These are phyloP conservation scores for Rugosomyces carneus DNA, from an alignment of 1,284 basidiomycete genomes.

Conservation along the genomic window DNA sequence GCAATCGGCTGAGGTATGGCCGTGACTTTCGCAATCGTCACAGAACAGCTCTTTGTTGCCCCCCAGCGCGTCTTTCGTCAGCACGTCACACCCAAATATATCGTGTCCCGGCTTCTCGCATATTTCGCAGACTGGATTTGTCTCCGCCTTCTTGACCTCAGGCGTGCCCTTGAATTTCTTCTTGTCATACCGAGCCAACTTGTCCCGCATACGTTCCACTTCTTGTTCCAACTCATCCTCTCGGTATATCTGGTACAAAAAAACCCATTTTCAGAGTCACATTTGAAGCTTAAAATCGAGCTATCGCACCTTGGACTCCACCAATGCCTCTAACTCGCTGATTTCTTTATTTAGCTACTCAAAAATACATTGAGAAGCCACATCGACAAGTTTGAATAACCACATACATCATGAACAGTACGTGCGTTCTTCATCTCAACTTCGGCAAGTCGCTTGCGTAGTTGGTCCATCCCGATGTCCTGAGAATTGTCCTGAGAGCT, in stretches of 20 bases:
- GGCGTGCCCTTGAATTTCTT: constrained; percentile 47
- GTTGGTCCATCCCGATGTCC: constrained; percentile 46
- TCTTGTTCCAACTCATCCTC: constrained; percentile 93
- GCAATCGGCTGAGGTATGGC: constrained; percentile 65
- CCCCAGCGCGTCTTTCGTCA: constrained; percentile 34
- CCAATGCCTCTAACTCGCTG: constrained; percentile 79
- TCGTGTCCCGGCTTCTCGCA: constrained; percentile 80
- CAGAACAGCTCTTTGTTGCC: constrained; percentile 45
- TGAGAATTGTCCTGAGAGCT: constrained; percentile 11
- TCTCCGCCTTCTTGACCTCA: constrained; percentile 23
- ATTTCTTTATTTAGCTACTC: constrained; percentile 84
- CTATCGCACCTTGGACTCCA: constrained; percentile 74
- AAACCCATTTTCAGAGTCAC: background rate
- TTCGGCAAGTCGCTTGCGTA: constrained; percentile 63
- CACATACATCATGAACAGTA: constrained; percentile 61
- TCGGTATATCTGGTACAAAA: constrained; percentile 74
- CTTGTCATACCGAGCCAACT: constrained; percentile 49
- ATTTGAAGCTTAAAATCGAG: background rate
- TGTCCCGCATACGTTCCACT: constrained; percentile 69
- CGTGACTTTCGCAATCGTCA: constrained; percentile 71
- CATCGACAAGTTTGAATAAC: background rate
- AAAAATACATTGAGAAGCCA: constrained; percentile 8
- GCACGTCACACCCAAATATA: constrained; percentile 70
- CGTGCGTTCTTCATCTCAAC: constrained; percentile 69
- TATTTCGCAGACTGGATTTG: constrained; percentile 62